Evolutionary conservation across 768 basidiomycete species (phyloP).

Genomic region (Panus rudis): DNA sequence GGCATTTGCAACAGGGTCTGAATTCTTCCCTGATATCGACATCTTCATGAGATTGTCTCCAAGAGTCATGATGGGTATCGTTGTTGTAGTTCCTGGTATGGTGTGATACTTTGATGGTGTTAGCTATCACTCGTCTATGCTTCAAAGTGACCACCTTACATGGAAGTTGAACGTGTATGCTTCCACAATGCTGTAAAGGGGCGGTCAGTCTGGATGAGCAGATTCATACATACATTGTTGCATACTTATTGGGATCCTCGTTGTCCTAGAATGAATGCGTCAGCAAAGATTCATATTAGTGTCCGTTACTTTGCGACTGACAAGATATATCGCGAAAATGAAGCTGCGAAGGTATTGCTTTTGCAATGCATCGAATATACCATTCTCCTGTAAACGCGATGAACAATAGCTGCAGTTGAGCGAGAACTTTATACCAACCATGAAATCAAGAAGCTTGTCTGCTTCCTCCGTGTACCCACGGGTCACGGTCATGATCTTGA

Average conservation of each 20-base stretch:
- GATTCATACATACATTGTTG: conserved; percentile 24
- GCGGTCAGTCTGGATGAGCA: conserved; percentile 2
- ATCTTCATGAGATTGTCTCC: conserved; percentile 51
- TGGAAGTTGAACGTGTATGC: conserved; percentile 86
- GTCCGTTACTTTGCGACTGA: conserved; percentile 27
- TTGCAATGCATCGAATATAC: conserved; percentile 81
- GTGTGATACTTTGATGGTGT: conserved; percentile 51
- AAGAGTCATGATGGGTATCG: conserved; percentile 69
- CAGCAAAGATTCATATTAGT: neutral
- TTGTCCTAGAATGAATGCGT: conserved; percentile 47
- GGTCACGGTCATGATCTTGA: conserved; percentile 67
- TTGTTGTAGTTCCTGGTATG: conserved; percentile 49
- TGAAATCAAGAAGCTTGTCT: conserved; percentile 72
- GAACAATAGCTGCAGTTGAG: conserved; percentile 8
- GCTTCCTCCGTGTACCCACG: conserved; percentile 79
- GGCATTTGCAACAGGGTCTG: conserved; percentile 57
- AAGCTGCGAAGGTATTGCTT: conserved; percentile 81
- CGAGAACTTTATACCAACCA: conserved; percentile 55
- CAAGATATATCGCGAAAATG: conserved; percentile 80
- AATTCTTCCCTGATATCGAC: conserved; percentile 31
- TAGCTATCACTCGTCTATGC: neutral
- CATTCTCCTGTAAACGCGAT: conserved; percentile 54
- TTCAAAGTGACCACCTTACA: conserved; percentile 28
- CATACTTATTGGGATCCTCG: conserved; percentile 78
- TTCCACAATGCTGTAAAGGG: conserved; percentile 60